These are phyloP conservation scores for Aspergillus floridensis DNA, from an alignment of 2,329 filamentous ascomycete species.

Conservation along the genomic window DNA sequence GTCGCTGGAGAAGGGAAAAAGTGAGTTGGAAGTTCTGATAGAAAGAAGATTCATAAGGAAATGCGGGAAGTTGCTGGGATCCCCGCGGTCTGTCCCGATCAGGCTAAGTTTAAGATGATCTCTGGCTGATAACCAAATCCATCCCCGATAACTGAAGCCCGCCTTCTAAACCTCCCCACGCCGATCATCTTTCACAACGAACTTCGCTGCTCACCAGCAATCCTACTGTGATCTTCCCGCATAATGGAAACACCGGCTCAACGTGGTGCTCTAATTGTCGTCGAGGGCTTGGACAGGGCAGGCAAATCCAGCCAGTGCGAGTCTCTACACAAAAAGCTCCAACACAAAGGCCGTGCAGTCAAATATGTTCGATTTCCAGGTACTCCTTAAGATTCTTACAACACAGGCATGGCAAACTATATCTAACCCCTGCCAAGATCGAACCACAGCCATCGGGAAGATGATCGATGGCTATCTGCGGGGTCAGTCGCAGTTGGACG, in stretches of 20 bases:
- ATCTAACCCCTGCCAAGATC: conserved; percentile 53
- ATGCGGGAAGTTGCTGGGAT: not conserved
- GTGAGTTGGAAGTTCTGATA: not conserved
- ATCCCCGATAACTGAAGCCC: too few species aligned
- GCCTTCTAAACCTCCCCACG: too few species aligned
- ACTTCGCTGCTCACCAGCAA: too few species aligned
- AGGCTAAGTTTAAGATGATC: not conserved
- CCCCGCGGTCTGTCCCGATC: not conserved
- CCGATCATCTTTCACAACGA: too few species aligned
- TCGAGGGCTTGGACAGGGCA: conserved; percentile 85
- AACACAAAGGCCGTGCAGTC: conserved; percentile 51
- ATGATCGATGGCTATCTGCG: conserved; percentile 84
- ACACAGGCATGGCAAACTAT: not conserved
- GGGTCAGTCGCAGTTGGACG: conserved; percentile 69
- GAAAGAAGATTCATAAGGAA: not conserved
- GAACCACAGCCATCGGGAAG: conserved; percentile 77
- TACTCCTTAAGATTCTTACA: conserved; percentile 28
- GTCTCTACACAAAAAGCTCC: conserved; percentile 58
- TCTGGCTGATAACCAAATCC: too few species aligned
- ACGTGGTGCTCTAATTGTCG: conserved; percentile 73
- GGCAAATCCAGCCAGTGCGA: conserved; percentile 91
- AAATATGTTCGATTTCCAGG: conserved; percentile 66
- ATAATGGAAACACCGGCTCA: conserved; percentile 13
- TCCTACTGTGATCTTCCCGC: not conserved
- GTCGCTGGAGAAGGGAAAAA: not conserved